These are phyloP conservation scores for Tillandsia fasciculata DNA, from an alignment of 176 grass and related monocot genomes.

Conservation along the genomic window DNA sequence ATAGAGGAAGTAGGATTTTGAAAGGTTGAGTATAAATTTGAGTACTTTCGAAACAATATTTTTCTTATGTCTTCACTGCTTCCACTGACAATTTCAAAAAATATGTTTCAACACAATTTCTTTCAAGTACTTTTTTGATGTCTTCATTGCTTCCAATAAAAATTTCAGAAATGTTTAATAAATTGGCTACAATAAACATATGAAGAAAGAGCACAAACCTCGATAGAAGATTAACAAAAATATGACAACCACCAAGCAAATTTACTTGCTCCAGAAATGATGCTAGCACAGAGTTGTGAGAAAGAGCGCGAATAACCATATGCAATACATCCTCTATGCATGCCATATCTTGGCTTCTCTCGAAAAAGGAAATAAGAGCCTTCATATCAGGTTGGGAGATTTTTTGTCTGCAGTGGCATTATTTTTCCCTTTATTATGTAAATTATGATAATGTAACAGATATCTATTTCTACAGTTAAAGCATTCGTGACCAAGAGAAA, in stretches of 20 bases:
- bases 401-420: constrained; percentile 58
- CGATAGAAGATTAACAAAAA: constrained; percentile 92
- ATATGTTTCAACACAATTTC: not conserved
- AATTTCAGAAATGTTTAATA: constrained; percentile 1
- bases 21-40: not conserved
- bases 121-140: not conserved
- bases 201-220: constrained; percentile 38
- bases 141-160: not conserved
- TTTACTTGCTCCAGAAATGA: constrained; percentile 88
- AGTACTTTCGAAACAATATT: not conserved
- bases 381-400: constrained; percentile 71
- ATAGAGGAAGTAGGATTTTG: not conserved
- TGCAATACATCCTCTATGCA: constrained; percentile 90
- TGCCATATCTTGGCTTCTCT: constrained; percentile 94
- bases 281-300: constrained; percentile 54
- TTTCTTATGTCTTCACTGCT: not conserved
- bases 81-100: not conserved
- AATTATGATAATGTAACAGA: constrained; percentile 6
- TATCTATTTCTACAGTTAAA: not conserved
- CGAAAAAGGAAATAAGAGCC: constrained; percentile 79
- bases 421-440: constrained; percentile 3
- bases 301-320: constrained; percentile 82
- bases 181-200: constrained; percentile 1
- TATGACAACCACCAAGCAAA: constrained; percentile 73
- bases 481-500: not conserved